phyloP scores from a whole-genome alignment of 257 asterid genomes.

The Nyctanthes arbortristis region DNA sequence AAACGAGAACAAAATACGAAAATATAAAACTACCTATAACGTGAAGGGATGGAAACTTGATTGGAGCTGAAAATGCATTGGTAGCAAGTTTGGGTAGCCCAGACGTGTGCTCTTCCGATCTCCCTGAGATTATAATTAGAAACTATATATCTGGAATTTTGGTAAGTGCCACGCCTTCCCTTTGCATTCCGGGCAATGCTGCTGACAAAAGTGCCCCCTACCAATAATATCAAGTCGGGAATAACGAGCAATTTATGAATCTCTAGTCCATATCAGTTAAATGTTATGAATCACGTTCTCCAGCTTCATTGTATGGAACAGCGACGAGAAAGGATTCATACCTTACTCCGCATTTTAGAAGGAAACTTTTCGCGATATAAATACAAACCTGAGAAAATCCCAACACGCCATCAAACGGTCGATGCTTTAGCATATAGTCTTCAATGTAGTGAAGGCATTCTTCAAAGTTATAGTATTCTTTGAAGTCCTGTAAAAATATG shows the following conservation, averaged over 20 bases:
- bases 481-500: slow-evolving; percentile 16
- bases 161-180: slow-evolving; percentile 38
- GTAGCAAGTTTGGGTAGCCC: slow-evolving; percentile 37
- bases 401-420: slow-evolving; percentile 45
- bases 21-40: slow-evolving; percentile 26
- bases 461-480: slow-evolving; percentile 37
- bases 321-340: too few relatives aligned
- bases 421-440: slow-evolving; percentile 35
- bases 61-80: slow-evolving; percentile 34
- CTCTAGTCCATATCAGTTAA: not conserved
- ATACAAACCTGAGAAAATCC: slow-evolving; percentile 47
- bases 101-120: slow-evolving; percentile 28
- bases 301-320: too few relatives aligned
- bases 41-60: slow-evolving; percentile 40
- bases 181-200: slow-evolving; percentile 43
- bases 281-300: too few relatives aligned
- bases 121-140: slow-evolving; percentile 34
- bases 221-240: not conserved
- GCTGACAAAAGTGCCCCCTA: slow-evolving; percentile 40
- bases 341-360: too few relatives aligned
- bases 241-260: not conserved
- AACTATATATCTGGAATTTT: slow-evolving; percentile 40
- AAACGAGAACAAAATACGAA: not conserved
- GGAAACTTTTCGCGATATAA: too few relatives aligned
- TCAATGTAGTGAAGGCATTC: slow-evolving; percentile 36